Conservation (phyloP, 163 green algal species). For the Prototheca cutis region DNA sequence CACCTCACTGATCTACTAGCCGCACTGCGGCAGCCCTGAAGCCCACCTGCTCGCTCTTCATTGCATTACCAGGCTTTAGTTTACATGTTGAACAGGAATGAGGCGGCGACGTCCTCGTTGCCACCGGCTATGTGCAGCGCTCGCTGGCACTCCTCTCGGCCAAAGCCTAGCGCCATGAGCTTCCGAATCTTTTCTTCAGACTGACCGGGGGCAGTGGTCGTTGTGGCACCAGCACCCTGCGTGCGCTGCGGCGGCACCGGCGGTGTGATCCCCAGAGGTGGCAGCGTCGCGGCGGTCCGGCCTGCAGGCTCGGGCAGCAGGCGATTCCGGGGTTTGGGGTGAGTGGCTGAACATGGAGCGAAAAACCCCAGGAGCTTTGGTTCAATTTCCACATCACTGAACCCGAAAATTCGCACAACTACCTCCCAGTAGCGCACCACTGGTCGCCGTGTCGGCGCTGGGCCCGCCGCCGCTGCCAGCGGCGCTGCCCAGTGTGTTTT, state of each 20-base stretch:
- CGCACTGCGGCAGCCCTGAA: too few species aligned
- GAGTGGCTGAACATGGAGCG: background rate
- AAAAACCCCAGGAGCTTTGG: background rate
- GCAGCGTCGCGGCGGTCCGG: background rate
- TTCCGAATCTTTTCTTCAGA: conserved; percentile 30
- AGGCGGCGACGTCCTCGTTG: conserved; percentile 25
- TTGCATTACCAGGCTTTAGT: too few species aligned
- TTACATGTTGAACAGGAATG: conserved; percentile 21
- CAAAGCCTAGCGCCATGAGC: conserved; percentile 45
- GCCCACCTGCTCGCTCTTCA: too few species aligned
- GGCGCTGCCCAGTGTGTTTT: too few species aligned
- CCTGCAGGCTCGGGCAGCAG: too few species aligned
- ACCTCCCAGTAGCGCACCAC: too few species aligned
- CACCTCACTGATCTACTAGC: too few species aligned
- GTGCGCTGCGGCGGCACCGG: background rate
- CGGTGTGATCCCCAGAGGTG: background rate
- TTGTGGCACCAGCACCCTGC: background rate
- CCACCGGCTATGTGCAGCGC: conserved; percentile 18
- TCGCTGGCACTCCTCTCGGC: conserved; percentile 11
- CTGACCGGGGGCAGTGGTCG: background rate
- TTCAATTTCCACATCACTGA: background rate
- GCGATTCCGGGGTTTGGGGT: too few species aligned
- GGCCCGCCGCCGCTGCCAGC: too few species aligned
- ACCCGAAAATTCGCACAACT: background rate
- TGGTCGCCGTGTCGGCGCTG: too few species aligned